Evolutionary conservation across 495 filamentous ascomycete species (phyloP).

Genomic region (Aspergillus cristatus): DNA sequence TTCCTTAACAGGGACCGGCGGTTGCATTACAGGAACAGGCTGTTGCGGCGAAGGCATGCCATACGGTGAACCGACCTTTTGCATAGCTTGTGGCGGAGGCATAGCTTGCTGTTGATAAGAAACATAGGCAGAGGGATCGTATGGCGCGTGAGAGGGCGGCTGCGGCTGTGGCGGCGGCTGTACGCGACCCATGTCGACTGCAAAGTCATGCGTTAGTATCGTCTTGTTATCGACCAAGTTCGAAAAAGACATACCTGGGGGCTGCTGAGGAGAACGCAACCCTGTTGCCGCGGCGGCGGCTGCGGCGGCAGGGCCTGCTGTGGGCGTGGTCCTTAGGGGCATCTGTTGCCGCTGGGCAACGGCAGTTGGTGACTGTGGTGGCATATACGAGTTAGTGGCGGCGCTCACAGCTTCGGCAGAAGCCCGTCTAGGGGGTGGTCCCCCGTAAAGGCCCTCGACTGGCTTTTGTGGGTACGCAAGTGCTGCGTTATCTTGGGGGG

Average conservation of each 20-base stretch:
- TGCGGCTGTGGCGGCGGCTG: slow-evolving; percentile 37
- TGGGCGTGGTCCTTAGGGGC: slow-evolving; percentile 26
- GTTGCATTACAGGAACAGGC: slow-evolving; percentile 16
- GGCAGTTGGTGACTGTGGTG: slow-evolving; percentile 34
- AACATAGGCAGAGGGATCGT: slow-evolving; percentile 67
- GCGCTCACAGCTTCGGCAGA: slow-evolving; percentile 39
- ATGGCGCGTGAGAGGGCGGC: slow-evolving; percentile 52
- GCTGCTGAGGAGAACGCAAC: slow-evolving; percentile 21
- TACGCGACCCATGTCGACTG: slow-evolving; percentile 20
- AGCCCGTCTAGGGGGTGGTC: slow-evolving; percentile 31
- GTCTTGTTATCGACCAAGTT: not conserved
- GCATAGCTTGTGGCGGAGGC: slow-evolving; percentile 23
- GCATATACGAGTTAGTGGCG: slow-evolving; percentile 35
- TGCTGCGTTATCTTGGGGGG: slow-evolving; percentile 38
- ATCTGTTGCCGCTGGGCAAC: slow-evolving; percentile 23
- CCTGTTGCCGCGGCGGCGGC: slow-evolving; percentile 30
- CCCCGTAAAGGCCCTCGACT: slow-evolving; percentile 42
- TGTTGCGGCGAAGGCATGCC: slow-evolving; percentile 39
- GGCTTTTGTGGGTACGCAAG: slow-evolving; percentile 36
- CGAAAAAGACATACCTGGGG: slow-evolving; percentile 24
- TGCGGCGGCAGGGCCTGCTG: slow-evolving; percentile 19
- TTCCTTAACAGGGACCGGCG: slow-evolving; percentile 32
- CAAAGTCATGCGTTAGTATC: too few relatives aligned
- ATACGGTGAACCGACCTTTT: slow-evolving; percentile 18
- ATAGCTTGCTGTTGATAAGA: slow-evolving; percentile 41